Base-by-base conservation (phyloP, 1,139 yeast species). In the Pichia inconspicua region DNA sequence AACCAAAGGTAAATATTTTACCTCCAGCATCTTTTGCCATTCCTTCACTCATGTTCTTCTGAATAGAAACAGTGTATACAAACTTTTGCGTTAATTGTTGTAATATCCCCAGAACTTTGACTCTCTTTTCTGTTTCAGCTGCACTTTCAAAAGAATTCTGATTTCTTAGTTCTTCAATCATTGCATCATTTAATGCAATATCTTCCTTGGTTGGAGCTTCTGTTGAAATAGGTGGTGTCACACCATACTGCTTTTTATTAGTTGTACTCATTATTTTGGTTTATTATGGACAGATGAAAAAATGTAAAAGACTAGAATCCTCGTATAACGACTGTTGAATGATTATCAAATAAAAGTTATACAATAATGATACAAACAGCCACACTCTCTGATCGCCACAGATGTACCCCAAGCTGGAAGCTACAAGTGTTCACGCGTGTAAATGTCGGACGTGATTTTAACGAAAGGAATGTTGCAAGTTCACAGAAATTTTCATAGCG, bases 21-120 rank as follows among this genome's bases (percentile, higher is more conserved):
- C 98, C 98, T 38, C 98, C 98, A 0, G 97, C 95, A 65, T 92
- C 98, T 53, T 71, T 77, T 0, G 98, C 96, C 96, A 92, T 89
- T 5, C 97, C 96, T 53, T 92, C 97, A 32, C 92, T 80, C 97
- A 92, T 89, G 62, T 92, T 89, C 62, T 84, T 87, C 51, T 74
- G 78, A 54, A 77, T 73, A 2, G 95, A 84, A 10, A 89, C 97
- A 10, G 69, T 76, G 59, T 79, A 84, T 1, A 92, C 98, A 66
- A 92, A 90, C 54, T 84, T 87, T 58, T 82, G 77, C 0, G 84
- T 77, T 60, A 92, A 62, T 54, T 77, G 75, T 63, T 92, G 97
- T 50, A 92, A 65, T 5, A 75, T 69, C 41, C 75, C 72, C 36
- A 94, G 72, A 15, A 87, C 94, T 55, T 84, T 81, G 1, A 80